phyloP scores from a whole-genome alignment of 176 grass and related monocot genomes.

The Melocanna baccifera region DNA sequence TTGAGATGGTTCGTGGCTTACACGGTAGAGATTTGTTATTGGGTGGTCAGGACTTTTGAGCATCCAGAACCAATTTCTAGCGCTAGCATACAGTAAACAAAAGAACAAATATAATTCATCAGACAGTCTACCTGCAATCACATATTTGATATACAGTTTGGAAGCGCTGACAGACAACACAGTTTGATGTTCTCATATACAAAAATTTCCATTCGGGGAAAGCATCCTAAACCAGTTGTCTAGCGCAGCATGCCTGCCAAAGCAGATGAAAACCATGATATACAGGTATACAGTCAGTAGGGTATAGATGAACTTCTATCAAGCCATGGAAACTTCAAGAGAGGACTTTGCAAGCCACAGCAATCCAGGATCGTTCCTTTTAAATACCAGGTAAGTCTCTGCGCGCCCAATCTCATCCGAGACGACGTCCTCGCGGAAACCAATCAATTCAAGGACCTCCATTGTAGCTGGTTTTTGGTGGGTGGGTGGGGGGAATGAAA shows the following conservation, averaged over 20 bases:
- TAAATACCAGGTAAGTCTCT: constrained; percentile 80
- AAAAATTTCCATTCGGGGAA: neutral
- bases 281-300: neutral
- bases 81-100: neutral
- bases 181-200: constrained; percentile 9
- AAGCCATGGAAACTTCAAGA: constrained; percentile 74
- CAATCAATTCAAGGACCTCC: constrained; percentile 87
- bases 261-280: constrained; percentile 2
- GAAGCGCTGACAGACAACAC: neutral
- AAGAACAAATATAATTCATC: neutral
- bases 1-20: no score
- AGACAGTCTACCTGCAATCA: neutral
- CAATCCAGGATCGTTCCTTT: constrained; percentile 88
- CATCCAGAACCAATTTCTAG: neutral
- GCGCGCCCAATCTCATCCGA: constrained; percentile 56
- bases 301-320: constrained; percentile 4
- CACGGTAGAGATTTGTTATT: no score
- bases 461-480: constrained; percentile 54
- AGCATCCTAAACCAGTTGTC: neutral
- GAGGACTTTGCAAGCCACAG: constrained; percentile 88
- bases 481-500: neutral
- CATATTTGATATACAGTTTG: neutral
- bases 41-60: neutral
- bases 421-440: constrained; percentile 72
- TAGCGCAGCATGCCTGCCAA: neutral